Percentiles rank a stretch among this genome's conserved stretches.
phyloP scores from a whole-genome alignment of 148 eudicot species.

The Diospyros lotus region DNA sequence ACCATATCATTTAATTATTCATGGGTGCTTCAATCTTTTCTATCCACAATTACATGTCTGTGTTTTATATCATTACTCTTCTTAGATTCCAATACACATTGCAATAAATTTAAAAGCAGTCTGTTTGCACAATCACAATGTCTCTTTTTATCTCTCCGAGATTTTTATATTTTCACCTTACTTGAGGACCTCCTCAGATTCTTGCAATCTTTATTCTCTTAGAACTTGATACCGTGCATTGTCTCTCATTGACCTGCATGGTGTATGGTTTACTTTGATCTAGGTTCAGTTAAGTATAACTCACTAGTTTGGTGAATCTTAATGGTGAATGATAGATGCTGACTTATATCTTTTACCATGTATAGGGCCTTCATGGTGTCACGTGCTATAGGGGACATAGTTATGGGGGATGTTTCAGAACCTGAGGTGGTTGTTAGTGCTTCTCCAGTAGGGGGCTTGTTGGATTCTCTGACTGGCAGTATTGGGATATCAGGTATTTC shows the following conservation, averaged over 20 bases:
- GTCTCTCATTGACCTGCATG: background rate
- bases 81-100: background rate
- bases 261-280: background rate
- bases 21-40: background rate
- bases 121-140: background rate
- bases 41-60: background rate
- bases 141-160: background rate
- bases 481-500: slow-evolving; percentile 87
- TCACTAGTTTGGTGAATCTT: background rate
- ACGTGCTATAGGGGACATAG: slow-evolving; percentile 76
- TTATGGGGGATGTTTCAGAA: slow-evolving; percentile 66
- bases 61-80: background rate
- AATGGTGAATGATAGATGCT: background rate
- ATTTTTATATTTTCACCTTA: background rate
- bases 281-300: background rate
- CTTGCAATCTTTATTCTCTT: background rate
- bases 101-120: background rate
- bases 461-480: slow-evolving; percentile 96
- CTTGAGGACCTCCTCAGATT: background rate
- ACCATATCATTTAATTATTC: background rate
- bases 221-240: background rate
- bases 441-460: slow-evolving; percentile 86
- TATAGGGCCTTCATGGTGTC: slow-evolving; percentile 83
- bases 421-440: slow-evolving; percentile 73
- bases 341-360: slow-evolving; percentile 1